phyloP scores from a whole-genome alignment of 2,329 filamentous ascomycete genomes.

The Xylaria sp. region DNA sequence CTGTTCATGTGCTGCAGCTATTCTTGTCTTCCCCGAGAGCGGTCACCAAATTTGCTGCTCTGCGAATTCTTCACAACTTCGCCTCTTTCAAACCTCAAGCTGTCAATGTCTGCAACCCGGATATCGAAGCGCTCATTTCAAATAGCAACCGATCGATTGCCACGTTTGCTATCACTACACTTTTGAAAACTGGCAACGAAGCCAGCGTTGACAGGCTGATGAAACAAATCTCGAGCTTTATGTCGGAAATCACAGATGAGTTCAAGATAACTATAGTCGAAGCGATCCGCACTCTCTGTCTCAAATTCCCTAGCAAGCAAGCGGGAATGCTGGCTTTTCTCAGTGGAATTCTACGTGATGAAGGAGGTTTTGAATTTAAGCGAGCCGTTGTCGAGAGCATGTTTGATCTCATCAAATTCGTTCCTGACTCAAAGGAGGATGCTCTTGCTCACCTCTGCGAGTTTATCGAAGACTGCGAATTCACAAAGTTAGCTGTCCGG shows the following conservation, averaged over 20 bases:
- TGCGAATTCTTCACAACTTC: constrained; percentile 95
- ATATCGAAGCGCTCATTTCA: constrained; percentile 95
- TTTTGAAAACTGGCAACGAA: constrained; percentile 98
- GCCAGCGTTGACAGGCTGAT: constrained; percentile 95
- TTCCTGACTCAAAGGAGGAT: constrained; percentile 83
- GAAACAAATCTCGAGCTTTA: constrained; percentile 98
- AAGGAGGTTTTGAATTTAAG: constrained; percentile 99
- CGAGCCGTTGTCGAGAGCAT: constrained; percentile 97
- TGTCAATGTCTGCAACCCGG: constrained; percentile 93
- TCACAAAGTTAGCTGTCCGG: constrained; percentile 95
- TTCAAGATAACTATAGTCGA: constrained; percentile 99
- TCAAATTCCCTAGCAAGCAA: constrained; percentile 99
- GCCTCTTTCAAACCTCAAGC: constrained; percentile 95
- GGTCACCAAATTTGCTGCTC: constrained; percentile 96
- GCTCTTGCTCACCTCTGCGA: constrained; percentile 96
- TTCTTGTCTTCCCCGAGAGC: constrained; percentile 96
- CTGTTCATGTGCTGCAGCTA: constrained; percentile 93
- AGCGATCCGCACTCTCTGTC: constrained; percentile 92
- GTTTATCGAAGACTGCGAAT: constrained; percentile 99
- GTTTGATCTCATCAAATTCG: constrained; percentile 99
- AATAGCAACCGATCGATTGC: constrained; percentile 98
- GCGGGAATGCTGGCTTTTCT: constrained; percentile 97
- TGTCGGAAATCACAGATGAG: constrained; percentile 98
- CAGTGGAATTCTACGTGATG: constrained; percentile 94
- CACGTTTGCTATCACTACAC: constrained; percentile 96